Conservation (phyloP, 371 early-diverging fungal genomes). For the Mucor racemosus region DNA sequence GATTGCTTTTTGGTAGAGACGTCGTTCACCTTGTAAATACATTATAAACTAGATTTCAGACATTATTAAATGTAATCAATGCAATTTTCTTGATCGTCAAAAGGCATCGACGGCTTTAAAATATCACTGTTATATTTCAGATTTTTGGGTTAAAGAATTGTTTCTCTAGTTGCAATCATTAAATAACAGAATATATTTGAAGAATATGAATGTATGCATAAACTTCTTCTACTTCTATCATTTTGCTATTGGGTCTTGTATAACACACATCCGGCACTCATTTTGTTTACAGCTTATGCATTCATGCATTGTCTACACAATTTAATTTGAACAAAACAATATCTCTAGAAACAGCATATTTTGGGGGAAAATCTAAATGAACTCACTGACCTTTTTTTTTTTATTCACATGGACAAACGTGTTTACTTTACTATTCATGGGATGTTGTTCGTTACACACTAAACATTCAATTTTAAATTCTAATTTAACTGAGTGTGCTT, state of each 20-base stretch:
- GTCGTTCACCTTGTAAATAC: background rate
- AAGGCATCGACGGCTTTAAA: background rate
- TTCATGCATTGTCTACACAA: background rate
- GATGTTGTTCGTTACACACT: slow-evolving; percentile 2
- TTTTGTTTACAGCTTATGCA: background rate
- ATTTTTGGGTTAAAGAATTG: background rate
- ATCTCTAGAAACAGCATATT: background rate
- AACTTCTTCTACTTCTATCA: too few relatives aligned
- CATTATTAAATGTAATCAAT: background rate
- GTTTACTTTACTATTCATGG: slow-evolving; percentile 10
- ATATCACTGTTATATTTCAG: background rate
- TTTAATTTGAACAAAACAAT: background rate
- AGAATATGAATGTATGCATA: too few relatives aligned
- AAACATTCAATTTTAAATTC: slow-evolving; percentile 5
- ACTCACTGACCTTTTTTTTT: slow-evolving; percentile 3
- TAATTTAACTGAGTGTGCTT: background rate
- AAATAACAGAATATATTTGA: background rate
- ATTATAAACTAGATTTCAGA: background rate
- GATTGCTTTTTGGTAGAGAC: too few relatives aligned
- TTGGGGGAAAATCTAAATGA: background rate
- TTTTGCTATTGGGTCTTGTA: too few relatives aligned
- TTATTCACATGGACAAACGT: slow-evolving; percentile 14
- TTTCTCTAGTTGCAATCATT: background rate
- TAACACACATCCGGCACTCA: background rate
- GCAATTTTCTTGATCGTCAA: background rate